Evolutionary conservation across 805 yeast species (phyloP).

Genomic region (Maudiozyma serrabonitensis): DNA sequence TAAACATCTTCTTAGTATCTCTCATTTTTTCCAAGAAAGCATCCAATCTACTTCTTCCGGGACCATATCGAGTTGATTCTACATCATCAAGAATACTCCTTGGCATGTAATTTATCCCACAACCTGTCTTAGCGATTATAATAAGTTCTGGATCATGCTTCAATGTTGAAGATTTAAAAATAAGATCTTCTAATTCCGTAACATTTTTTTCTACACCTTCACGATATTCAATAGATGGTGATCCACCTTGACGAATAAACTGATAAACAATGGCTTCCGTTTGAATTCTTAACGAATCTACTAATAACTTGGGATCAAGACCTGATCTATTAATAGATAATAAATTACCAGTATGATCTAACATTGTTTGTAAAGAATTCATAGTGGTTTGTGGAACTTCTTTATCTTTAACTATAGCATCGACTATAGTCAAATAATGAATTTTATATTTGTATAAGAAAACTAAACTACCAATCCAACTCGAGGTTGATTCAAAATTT

Average conservation of each 20-base stretch:
- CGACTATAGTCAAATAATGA: neutral
- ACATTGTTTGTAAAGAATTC: too few species aligned
- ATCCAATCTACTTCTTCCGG: constrained; percentile 1
- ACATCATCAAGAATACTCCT: neutral
- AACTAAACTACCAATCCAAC: too few species aligned
- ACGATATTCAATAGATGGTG: neutral
- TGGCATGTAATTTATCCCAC: constrained; percentile 7
- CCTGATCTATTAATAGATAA: too few species aligned
- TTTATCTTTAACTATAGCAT: neutral
- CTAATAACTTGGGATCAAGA: too few species aligned
- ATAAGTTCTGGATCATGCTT: constrained; percentile 17
- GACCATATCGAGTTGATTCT: neutral
- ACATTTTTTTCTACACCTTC: constrained; percentile 2
- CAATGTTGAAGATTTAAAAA: constrained; percentile 11
- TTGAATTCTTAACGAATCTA: too few species aligned
- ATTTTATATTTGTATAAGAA: too few species aligned
- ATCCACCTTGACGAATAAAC: neutral
- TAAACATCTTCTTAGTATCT: constrained; percentile 10
- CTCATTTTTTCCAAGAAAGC: constrained; percentile 5
- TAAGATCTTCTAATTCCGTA: constrained; percentile 2
- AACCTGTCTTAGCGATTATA: constrained; percentile 15
- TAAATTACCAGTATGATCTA: too few species aligned
- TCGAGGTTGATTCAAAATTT: too few species aligned
- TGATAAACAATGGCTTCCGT: neutral
- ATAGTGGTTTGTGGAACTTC: neutral